These are phyloP conservation scores for Pseudognaphalium luteoalbum DNA, from an alignment of 129 eudicot genomes.

Conservation along the genomic window DNA sequence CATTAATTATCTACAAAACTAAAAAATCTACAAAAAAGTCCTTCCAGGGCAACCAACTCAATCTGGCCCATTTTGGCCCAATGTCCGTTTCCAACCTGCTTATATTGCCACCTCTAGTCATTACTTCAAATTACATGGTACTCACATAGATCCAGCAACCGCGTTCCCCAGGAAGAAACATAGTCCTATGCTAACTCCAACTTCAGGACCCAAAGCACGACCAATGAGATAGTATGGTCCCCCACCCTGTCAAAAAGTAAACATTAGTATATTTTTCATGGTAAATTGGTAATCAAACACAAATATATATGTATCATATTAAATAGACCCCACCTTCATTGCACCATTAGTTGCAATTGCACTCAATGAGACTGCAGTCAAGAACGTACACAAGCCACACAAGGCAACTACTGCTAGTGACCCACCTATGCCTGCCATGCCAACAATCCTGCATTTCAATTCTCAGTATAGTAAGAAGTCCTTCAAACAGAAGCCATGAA, in stretches of 20 bases:
- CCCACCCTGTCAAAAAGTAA: conserved; percentile 63
- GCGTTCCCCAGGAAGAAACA: conserved; percentile 99
- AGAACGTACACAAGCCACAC: conserved; percentile 92
- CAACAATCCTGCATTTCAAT: conserved; percentile 84
- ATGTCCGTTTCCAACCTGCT: neutral
- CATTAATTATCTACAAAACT: neutral
- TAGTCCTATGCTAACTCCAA: conserved; percentile 99
- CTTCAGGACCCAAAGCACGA: conserved; percentile 99
- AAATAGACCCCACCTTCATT: conserved; percentile 67
- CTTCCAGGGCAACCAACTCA: neutral
- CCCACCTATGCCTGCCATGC: conserved; percentile 96
- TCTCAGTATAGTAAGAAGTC: conserved; percentile 25
- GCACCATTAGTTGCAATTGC: conserved; percentile 99
- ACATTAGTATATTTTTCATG: conserved; percentile 7
- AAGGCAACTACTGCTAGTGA: conserved; percentile 78
- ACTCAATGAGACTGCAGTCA: conserved; percentile 89
- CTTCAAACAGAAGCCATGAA: neutral
- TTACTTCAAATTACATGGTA: conserved; percentile 11
- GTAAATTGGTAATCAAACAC: conserved; percentile 21
- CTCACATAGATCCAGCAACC: conserved; percentile 98
- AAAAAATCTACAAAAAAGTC: neutral
- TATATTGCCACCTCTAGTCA: neutral
- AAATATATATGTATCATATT: neutral
- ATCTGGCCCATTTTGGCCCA: neutral
- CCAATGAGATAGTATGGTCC: conserved; percentile 99